Percentiles rank a stretch among this genome's conserved stretches.
Evolutionary conservation across 225 moss, liverwort and hornwort genomes (phyloP).

Genomic region (Sphagnum contortum): DNA sequence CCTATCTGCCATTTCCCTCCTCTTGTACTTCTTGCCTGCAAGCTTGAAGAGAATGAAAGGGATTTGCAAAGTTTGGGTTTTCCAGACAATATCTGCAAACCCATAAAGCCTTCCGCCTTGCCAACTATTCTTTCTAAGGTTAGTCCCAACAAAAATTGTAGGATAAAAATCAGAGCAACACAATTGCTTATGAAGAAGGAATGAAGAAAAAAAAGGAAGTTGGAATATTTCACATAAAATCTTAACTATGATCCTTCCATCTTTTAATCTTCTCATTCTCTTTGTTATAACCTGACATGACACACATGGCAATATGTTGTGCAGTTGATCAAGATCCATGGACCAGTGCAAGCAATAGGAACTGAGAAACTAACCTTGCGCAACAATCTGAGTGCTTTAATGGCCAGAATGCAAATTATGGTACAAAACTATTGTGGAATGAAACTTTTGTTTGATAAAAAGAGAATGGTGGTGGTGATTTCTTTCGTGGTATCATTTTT

Average conservation of each 20-base stretch:
- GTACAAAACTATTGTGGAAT: conserved; percentile 3
- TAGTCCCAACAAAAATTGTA: no score
- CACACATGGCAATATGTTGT: no score
- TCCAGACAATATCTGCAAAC: conserved; percentile 9
- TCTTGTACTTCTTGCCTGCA: conserved; percentile 12
- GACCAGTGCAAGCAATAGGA: not conserved
- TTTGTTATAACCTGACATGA: not conserved
- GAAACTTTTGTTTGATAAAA: no score
- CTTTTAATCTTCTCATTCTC: not conserved
- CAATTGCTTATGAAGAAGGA: not conserved
- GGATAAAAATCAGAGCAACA: conserved; percentile 2
- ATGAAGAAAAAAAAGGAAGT: not conserved
- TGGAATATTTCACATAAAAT: not conserved
- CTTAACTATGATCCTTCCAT: no score
- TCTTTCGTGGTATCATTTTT: no score
- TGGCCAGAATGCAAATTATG: conserved; percentile 12
- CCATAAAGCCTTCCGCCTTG: conserved; percentile 8
- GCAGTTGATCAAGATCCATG: no score
- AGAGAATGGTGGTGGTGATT: not conserved
- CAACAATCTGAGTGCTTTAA: not conserved
- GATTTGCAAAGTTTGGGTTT: conserved; percentile 10
- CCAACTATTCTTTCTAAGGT: not conserved
- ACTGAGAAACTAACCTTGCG: not conserved
- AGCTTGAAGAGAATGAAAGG: conserved; percentile 9
- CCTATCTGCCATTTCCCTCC: conserved; percentile 3